phyloP scores from a whole-genome alignment of 75 land plant species.

The Cunninghamia lanceolata region DNA sequence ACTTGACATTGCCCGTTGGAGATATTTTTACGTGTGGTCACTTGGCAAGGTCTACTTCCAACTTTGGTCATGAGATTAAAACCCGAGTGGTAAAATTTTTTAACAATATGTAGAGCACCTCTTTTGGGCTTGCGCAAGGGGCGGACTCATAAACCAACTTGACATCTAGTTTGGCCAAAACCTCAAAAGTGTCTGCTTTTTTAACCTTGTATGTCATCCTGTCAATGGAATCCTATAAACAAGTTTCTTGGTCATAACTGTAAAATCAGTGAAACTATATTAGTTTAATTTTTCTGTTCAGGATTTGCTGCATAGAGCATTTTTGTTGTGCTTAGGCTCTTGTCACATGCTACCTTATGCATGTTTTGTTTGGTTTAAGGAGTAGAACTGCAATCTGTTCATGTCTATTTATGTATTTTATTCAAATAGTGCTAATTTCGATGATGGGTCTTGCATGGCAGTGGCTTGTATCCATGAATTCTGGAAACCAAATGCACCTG shows the following conservation, averaged over 20 bases:
- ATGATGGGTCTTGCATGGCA: background rate
- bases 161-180: background rate
- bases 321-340: background rate
- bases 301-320: background rate
- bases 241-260: background rate
- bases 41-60: background rate
- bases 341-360: background rate
- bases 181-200: background rate
- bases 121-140: background rate
- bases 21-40: too few species aligned
- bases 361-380: background rate
- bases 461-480: background rate
- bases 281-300: background rate
- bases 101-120: background rate
- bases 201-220: background rate
- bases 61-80: background rate
- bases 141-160: too few species aligned
- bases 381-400: background rate
- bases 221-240: background rate
- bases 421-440: background rate
- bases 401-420: background rate
- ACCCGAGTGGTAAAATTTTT: background rate
- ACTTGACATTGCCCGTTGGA: too few species aligned
- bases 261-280: background rate
- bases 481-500: background rate